These are phyloP conservation scores for Sporothrix phasma DNA, from an alignment of 2,329 filamentous ascomycete species.

Conservation along the genomic window DNA sequence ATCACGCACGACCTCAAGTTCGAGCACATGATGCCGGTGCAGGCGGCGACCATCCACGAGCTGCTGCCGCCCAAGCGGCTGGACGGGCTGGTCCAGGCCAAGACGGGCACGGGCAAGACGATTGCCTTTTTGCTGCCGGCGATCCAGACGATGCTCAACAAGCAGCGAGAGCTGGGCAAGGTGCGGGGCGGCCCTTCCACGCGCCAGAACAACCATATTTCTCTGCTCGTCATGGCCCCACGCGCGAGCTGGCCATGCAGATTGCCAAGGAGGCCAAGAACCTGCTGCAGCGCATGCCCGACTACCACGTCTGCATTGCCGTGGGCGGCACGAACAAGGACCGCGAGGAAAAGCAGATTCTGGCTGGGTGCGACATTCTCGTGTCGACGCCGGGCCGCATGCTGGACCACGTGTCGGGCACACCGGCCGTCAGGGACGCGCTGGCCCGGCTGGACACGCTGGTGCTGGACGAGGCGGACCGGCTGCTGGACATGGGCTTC, in stretches of 20 bases:
- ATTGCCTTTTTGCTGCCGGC: constrained; percentile 75
- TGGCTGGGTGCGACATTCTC: constrained; percentile 66
- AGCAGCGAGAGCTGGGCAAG: constrained; percentile 20
- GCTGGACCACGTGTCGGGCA: constrained; percentile 67
- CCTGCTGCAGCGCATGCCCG: constrained; percentile 60
- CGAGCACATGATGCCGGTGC: constrained; percentile 45
- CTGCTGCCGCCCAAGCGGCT: constrained; percentile 36
- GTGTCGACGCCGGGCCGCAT: constrained; percentile 74
- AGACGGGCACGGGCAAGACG: constrained; percentile 82
- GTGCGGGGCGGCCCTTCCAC: constrained; percentile 18
- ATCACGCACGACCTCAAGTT: constrained; percentile 41
- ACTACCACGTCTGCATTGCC: constrained; percentile 66
- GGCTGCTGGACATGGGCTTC: constrained; percentile 77
- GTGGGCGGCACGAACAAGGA: constrained; percentile 73
- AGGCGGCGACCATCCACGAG: constrained; percentile 40
- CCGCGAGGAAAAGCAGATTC: constrained; percentile 58
- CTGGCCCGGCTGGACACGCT: constrained; percentile 63
- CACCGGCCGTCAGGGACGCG: constrained; percentile 55
- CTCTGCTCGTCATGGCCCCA: constrained; percentile 57
- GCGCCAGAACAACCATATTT: constrained; percentile 32
- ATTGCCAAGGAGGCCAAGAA: constrained; percentile 62
- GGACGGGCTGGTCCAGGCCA: constrained; percentile 65
- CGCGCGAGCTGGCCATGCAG: constrained; percentile 60
- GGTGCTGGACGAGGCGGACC: constrained; percentile 75
- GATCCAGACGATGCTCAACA: constrained; percentile 61